A percentile compares a stretch with the other conserved stretches of the same genome.
Conservation (phyloP, 768 basidiomycete genomes). For the Lepiota subincarnata region DNA sequence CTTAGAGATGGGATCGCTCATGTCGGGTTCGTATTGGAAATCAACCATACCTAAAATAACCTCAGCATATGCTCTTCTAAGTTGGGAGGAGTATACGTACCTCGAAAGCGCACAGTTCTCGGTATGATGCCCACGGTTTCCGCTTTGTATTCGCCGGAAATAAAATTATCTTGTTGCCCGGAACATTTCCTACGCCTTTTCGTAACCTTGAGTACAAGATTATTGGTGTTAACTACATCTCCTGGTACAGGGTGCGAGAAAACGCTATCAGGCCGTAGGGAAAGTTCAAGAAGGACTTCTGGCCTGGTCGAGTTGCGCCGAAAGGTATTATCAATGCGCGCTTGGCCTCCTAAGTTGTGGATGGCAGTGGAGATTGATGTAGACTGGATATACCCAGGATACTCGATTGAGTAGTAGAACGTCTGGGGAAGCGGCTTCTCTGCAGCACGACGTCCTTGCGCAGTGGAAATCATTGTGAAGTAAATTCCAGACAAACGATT, state of each 20-base stretch:
- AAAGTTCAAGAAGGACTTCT: slow-evolving; percentile 71
- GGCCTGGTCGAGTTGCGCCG: slow-evolving; percentile 58
- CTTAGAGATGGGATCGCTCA: slow-evolving; percentile 63
- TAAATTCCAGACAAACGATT: too few relatives aligned
- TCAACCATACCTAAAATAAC: slow-evolving; percentile 80
- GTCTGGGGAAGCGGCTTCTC: slow-evolving; percentile 47
- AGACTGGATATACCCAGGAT: slow-evolving; percentile 77
- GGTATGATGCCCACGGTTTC: slow-evolving; percentile 71
- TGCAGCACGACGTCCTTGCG: slow-evolving; percentile 19
- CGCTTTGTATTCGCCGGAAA: slow-evolving; percentile 67
- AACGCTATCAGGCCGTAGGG: slow-evolving; percentile 66
- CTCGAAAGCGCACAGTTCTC: slow-evolving; percentile 86
- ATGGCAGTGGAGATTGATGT: slow-evolving; percentile 61
- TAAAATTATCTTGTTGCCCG: slow-evolving; percentile 23
- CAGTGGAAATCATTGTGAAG: too few relatives aligned
- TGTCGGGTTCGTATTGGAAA: slow-evolving; percentile 81
- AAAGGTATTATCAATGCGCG: slow-evolving; percentile 73
- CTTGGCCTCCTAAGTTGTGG: slow-evolving; percentile 63
- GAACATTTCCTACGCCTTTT: slow-evolving; percentile 51
- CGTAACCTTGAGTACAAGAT: slow-evolving; percentile 81
- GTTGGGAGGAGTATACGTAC: slow-evolving; percentile 42
- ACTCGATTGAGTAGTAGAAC: slow-evolving; percentile 80
- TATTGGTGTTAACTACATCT: slow-evolving; percentile 70
- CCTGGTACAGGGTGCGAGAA: slow-evolving; percentile 85
- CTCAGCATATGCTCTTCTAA: not conserved